These are phyloP conservation scores for Colletotrichum sp. DNA, from an alignment of 2,329 filamentous ascomycete species.

Conservation along the genomic window DNA sequence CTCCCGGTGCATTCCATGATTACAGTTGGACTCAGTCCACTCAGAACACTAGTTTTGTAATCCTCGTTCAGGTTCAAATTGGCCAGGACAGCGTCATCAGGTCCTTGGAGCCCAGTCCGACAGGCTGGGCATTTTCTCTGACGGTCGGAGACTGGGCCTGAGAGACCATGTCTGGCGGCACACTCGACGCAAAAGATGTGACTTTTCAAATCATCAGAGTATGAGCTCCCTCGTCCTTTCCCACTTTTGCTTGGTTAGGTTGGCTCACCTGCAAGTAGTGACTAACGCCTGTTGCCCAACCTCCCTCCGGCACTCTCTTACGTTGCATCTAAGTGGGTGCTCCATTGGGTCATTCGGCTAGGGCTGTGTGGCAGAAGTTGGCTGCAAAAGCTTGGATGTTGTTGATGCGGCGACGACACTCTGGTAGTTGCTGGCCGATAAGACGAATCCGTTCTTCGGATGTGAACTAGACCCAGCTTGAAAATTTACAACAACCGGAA, in stretches of 20 bases:
- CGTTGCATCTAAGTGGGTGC: constrained; percentile 78
- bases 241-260: neutral
- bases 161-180: constrained; percentile 69
- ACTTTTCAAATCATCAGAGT: neutral
- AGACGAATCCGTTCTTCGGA: neutral
- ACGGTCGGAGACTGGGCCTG: constrained; percentile 54
- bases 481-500: neutral
- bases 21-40: constrained; percentile 78
- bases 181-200: constrained; percentile 88
- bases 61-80: constrained; percentile 82
- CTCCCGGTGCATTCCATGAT: constrained; percentile 88
- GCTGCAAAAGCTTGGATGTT: neutral
- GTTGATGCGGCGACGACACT: neutral
- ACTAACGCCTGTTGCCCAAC: constrained; percentile 78
- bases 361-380: neutral
- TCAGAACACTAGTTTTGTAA: constrained; percentile 86
- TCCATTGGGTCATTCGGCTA: constrained; percentile 62
- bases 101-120: constrained; percentile 67
- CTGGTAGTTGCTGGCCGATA: neutral
- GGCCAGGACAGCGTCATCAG: constrained; percentile 76
- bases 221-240: neutral
- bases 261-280: constrained; percentile 80
- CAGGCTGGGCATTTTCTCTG: constrained; percentile 77
- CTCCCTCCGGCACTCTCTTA: constrained; percentile 74
- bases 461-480: neutral